Evolutionary conservation across 257 asterid species (phyloP), one percentile per base, ranked within the genome.

Genomic region (Salvia rosmarinus): DNA sequence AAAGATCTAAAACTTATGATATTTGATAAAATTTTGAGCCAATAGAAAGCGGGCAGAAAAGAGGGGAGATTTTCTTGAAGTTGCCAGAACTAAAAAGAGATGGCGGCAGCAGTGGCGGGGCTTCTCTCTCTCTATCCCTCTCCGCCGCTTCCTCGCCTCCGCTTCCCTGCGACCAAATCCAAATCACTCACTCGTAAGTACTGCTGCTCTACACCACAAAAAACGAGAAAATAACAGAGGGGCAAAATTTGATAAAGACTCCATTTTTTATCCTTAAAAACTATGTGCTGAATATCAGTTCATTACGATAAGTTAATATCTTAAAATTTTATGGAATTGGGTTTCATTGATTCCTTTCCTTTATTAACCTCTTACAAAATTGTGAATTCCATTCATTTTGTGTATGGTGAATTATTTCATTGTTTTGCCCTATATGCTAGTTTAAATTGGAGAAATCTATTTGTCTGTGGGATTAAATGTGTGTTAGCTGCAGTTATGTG

Each of bases 161-260:
- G 62, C 43, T 79, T 75, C 68, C 75, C 81, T 76, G 39, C 44
- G 50, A 6, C 72, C 78, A 76, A 69, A 56, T 77, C 64, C 65
- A 86, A 55, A 39, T 76, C 81, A 14, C 64, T 78, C 3, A 73
- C 81, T 11, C 75, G 96, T 92, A 82, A 86, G 83, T 64, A 2
- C 44, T 72, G 5, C n/a, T 64, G 1, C 25, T 8, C 11, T 9
- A 28, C 3, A 2, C 2, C n/a, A n/a, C n/a, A n/a, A n/a, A n/a
- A 28, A 64, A 34, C 0, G 21, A 17, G 9, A 34, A 8, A 6
- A 64, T 6, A 6, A 7, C 11, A 35, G 17, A 25, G 3, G 30
- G 3, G 25, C 37, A 5, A 23, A 40, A 47, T 20, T 3, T 67
- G 12, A n/a, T 46, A 67, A 70, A 30, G 60, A 13, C 47, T 46